A percentile compares a stretch with the other conserved stretches of the same genome.
Evolutionary conservation across 1,139 yeast genomes (phyloP).

Genomic region (Suhomyces choctaworum): DNA sequence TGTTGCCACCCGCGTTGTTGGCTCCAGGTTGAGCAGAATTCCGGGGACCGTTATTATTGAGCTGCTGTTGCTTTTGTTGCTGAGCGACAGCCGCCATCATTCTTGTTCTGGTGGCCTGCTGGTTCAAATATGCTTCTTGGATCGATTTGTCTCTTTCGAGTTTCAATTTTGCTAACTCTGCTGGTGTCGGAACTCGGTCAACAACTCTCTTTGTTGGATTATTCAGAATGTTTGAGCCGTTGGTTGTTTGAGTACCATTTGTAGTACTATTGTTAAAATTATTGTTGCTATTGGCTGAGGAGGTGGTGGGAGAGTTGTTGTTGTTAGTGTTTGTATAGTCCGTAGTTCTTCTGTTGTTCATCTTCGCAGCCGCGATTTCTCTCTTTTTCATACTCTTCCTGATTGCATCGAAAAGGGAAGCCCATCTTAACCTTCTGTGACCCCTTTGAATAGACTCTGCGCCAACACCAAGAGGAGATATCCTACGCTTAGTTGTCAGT

Average conservation of each 20-base stretch:
- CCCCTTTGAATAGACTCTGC: constrained; percentile 91
- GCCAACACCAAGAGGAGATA: constrained; percentile 90
- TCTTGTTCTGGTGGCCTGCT: constrained; percentile 43
- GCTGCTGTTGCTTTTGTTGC: constrained; percentile 29
- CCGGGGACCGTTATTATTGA: constrained; percentile 4
- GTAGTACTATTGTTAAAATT: constrained; percentile 2
- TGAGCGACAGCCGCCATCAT: constrained; percentile 46
- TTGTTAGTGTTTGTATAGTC: constrained; percentile 41
- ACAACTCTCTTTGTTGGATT: constrained; percentile 21
- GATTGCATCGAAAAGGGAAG: constrained; percentile 95
- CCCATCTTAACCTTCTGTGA: constrained; percentile 87
- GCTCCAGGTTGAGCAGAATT: constrained; percentile 1
- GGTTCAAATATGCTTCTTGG: constrained; percentile 67
- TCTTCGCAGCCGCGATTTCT: constrained; percentile 51
- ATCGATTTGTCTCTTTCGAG: constrained; percentile 82
- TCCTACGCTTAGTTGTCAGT: constrained; percentile 80
- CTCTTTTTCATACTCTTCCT: constrained; percentile 87
- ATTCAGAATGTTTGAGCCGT: constrained; percentile 1
- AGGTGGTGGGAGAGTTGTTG: constrained; percentile 4
- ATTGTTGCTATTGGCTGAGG: constrained; percentile 6
- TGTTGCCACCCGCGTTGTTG: background rate
- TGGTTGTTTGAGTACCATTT: background rate
- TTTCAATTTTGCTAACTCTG: constrained; percentile 77
- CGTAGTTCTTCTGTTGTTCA: constrained; percentile 30
- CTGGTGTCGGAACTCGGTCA: constrained; percentile 69